Evolutionary conservation across 805 yeast species (phyloP).

Genomic region (Metschnikowia noctiluminum): DNA sequence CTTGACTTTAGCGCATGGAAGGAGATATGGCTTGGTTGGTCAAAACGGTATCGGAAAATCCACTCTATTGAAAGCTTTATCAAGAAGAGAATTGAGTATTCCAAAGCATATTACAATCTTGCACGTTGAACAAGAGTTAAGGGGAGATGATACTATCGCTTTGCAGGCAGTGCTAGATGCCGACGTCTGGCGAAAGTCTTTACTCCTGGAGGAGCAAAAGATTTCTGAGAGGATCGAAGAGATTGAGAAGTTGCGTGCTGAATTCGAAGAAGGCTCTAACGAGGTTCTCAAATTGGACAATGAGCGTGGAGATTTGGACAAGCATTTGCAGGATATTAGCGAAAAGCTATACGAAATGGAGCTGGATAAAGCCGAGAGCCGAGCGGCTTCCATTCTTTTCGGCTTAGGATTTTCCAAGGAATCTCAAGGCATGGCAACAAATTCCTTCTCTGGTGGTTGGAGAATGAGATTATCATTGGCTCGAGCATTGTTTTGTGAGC

Average conservation of each 20-base stretch:
- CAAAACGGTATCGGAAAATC: constrained; percentile 99
- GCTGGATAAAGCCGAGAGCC: constrained; percentile 93
- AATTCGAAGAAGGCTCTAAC: constrained; percentile 67
- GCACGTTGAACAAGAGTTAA: constrained; percentile 96
- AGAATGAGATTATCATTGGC: constrained; percentile 99
- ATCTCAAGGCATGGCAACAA: constrained; percentile 79
- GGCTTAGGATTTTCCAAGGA: constrained; percentile 94
- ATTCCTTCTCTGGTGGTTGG: constrained; percentile 99
- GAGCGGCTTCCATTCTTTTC: constrained; percentile 88
- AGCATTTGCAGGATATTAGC: constrained; percentile 71
- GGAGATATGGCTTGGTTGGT: constrained; percentile 96
- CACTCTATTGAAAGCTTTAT: constrained; percentile 82
- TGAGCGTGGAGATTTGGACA: constrained; percentile 83
- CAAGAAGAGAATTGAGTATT: constrained; percentile 88
- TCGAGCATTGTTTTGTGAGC: constrained; percentile 95
- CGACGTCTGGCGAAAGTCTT: constrained; percentile 96
- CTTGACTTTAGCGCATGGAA: constrained; percentile 84
- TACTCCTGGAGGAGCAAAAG: constrained; percentile 71
- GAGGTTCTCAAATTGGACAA: constrained; percentile 79
- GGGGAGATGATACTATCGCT: constrained; percentile 90
- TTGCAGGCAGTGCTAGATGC: constrained; percentile 97
- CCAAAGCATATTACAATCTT: constrained; percentile 94
- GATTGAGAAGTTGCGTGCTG: constrained; percentile 63
- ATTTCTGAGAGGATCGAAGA: constrained; percentile 72
- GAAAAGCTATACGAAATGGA: constrained; percentile 90